Conservation (phyloP, 306 rosid genomes). For the Psophocarpus tetragonolobus region DNA sequence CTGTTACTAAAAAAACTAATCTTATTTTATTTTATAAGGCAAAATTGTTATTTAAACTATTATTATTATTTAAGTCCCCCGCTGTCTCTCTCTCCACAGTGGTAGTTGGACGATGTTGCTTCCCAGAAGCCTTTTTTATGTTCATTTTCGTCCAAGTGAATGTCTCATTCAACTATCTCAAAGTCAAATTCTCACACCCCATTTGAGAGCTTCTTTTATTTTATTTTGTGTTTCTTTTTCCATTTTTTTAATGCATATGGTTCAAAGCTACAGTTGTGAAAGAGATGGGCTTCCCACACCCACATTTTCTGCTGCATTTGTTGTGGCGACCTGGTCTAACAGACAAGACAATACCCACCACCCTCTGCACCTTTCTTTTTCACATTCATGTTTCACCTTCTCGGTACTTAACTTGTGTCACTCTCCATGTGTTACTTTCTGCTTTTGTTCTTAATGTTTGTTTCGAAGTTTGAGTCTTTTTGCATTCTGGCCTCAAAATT, state of each 20-base stretch:
- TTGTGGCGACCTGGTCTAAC: constrained; percentile 49
- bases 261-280: constrained; percentile 25
- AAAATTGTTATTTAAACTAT: no score
- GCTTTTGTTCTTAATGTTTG: neutral
- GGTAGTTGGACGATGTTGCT: neutral
- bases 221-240: neutral
- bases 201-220: neutral
- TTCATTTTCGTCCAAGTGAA: neutral
- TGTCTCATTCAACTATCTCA: constrained; percentile 11
- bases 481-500: neutral
- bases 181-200: constrained; percentile 43
- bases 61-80: no score
- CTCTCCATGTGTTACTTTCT: neutral
- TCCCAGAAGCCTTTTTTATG: neutral
- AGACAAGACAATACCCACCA: neutral
- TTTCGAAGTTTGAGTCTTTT: constrained; percentile 26
- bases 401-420: neutral
- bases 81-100: no score
- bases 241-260: constrained; percentile 1
- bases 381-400: constrained; percentile 5
- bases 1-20: no score
- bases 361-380: neutral
- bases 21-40: no score
- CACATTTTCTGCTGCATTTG: constrained; percentile 20
- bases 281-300: constrained; percentile 39